Evolutionary conservation across 345 rosid species (phyloP).

Genomic region (Bretschneidera sinensis): DNA sequence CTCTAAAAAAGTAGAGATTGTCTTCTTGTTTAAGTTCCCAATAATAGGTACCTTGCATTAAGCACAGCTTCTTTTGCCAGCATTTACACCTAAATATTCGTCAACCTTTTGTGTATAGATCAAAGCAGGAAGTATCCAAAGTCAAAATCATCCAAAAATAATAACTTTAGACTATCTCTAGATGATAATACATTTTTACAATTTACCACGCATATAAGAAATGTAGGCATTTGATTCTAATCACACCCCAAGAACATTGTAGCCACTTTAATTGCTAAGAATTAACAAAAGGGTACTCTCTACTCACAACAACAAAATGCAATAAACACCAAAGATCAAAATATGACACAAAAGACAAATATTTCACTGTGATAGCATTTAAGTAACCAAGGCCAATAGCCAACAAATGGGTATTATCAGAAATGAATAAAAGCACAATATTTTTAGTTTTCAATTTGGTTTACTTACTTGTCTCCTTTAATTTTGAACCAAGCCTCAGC

Average conservation of each 20-base stretch:
- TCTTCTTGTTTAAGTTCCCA: not conserved
- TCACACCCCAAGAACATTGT: constrained; percentile 1
- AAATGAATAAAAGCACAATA: not conserved
- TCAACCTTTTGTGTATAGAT: not conserved
- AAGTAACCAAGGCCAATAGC: constrained; percentile 4
- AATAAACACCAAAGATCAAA: not conserved
- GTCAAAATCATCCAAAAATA: not conserved
- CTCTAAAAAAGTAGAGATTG: constrained; percentile 7
- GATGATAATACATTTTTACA: not conserved
- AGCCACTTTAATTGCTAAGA: constrained; percentile 2
- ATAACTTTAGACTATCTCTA: constrained; percentile 3
- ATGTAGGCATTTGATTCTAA: not conserved
- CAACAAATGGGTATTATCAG: not conserved
- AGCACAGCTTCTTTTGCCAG: constrained; percentile 4
- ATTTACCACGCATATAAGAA: not conserved
- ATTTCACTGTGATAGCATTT: not conserved
- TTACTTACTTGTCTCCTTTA: constrained; percentile 70
- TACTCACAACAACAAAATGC: not conserved
- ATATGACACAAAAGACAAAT: not conserved
- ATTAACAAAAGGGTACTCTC: not conserved
- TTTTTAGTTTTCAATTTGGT: not conserved
- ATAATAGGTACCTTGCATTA: not conserved
- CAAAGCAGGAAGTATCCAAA: not conserved
- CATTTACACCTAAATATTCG: constrained; percentile 15
- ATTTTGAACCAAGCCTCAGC: constrained; percentile 95